Evolutionary conservation across 2,329 filamentous ascomycete genomes (phyloP).

Genomic region (Purpureocillium lavendulum): DNA sequence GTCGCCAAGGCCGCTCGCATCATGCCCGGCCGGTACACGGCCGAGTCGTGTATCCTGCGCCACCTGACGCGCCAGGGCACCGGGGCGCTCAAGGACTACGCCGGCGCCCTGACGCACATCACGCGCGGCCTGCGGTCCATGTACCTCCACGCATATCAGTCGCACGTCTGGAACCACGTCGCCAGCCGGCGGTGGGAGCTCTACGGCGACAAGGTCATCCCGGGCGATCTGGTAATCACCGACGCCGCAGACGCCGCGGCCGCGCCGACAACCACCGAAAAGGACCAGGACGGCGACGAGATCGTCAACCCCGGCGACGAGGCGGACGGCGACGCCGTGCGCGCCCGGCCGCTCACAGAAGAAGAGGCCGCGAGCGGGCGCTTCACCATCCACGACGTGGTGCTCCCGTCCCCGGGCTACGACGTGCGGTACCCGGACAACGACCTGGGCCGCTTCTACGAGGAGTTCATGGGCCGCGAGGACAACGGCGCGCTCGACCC

Average conservation of each 20-base stretch:
- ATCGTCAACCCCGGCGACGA: constrained; percentile 33
- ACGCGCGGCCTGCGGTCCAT: constrained; percentile 78
- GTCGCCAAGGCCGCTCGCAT: constrained; percentile 52
- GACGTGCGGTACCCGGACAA: constrained; percentile 84
- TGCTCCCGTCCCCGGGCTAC: constrained; percentile 86
- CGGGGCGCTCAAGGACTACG: constrained; percentile 56
- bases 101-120: constrained; percentile 73
- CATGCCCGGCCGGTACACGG: constrained; percentile 73
- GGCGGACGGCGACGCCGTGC: constrained; percentile 33
- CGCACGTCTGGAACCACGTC: constrained; percentile 84
- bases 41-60: constrained; percentile 70
- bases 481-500: constrained; percentile 75
- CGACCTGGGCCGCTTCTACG: constrained; percentile 75
- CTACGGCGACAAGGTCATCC: constrained; percentile 65
- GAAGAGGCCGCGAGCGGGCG: constrained; percentile 71
- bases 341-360: constrained; percentile 64
- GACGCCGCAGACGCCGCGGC: constrained; percentile 26
- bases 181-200: constrained; percentile 72
- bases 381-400: constrained; percentile 79
- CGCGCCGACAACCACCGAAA: constrained; percentile 36
- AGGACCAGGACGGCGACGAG: constrained; percentile 50
- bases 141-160: constrained; percentile 97
- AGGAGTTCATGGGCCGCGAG: constrained; percentile 73
- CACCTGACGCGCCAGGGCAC: constrained; percentile 52
- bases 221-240: constrained; percentile 74